Conservation (phyloP, 345 rosid genomes). For the Barbarea vulgaris region DNA sequence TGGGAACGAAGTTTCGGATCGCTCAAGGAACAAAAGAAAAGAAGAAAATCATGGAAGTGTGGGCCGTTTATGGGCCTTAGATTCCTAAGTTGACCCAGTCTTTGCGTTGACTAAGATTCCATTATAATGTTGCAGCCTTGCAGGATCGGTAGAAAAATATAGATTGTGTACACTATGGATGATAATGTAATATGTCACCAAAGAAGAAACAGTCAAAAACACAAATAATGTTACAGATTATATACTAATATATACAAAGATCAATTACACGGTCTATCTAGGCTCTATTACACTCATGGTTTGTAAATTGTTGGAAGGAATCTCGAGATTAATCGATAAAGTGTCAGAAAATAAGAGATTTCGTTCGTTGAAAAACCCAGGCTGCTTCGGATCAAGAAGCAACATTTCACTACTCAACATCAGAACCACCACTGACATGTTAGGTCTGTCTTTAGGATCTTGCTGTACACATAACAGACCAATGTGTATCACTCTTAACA, state of each 20-base stretch:
- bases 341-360: constrained; percentile 41
- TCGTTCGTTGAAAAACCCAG: constrained; percentile 39
- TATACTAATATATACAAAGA: constrained; percentile 24
- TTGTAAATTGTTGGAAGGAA: constrained; percentile 34
- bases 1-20: not conserved
- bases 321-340: constrained; percentile 34
- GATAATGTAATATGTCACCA: constrained; percentile 13
- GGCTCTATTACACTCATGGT: constrained; percentile 42
- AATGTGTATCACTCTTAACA: constrained; percentile 39
- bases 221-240: not conserved
- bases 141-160: constrained; percentile 27
- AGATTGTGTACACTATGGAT: not conserved
- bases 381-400: constrained; percentile 41
- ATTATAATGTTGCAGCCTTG: constrained; percentile 30
- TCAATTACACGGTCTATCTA: constrained; percentile 24
- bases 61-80: constrained; percentile 7
- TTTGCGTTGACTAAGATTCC: constrained; percentile 12
- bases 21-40: not conserved
- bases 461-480: constrained; percentile 44
- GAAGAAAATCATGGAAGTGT: not conserved
- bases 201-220: constrained; percentile 7
- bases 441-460: constrained; percentile 41
- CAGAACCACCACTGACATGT: constrained; percentile 38
- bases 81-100: not conserved
- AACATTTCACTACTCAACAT: constrained; percentile 42